These are phyloP conservation scores for Chrysoporthe deuterocubensis DNA, from an alignment of 2,329 filamentous ascomycete genomes.

Conservation along the genomic window DNA sequence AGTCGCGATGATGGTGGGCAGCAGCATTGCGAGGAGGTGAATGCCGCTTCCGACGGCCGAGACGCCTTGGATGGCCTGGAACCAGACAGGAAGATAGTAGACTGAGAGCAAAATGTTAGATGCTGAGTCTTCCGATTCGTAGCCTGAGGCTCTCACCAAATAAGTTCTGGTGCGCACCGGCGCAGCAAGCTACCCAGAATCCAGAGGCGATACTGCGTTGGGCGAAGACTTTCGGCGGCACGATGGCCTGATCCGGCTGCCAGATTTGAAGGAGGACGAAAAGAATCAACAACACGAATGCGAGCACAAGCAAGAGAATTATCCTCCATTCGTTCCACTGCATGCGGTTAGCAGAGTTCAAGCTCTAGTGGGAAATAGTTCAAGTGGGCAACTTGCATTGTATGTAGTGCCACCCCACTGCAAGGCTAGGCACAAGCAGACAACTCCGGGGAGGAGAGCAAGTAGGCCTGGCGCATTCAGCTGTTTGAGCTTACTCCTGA, in stretches of 20 bases:
- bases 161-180: conserved; percentile 30
- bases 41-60: conserved; percentile 37
- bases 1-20: conserved; percentile 33
- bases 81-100: conserved; percentile 39
- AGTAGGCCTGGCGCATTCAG: conserved; percentile 31
- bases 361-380: background rate
- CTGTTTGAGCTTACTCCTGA: conserved; percentile 32
- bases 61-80: conserved; percentile 37
- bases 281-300: conserved; percentile 32
- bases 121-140: too few relatives aligned
- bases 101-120: conserved; percentile 12
- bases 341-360: background rate
- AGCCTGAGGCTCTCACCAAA: background rate
- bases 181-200: conserved; percentile 40
- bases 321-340: conserved; percentile 37
- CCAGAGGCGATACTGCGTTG: conserved; percentile 46
- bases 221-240: conserved; percentile 52
- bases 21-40: conserved; percentile 36
- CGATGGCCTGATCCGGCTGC: conserved; percentile 47
- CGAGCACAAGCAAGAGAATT: conserved; percentile 38
- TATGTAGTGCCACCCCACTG: conserved; percentile 35
- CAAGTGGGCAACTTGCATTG: conserved; percentile 3
- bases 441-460: conserved; percentile 30
- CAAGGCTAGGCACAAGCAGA: conserved; percentile 33
- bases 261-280: conserved; percentile 44